Percentiles rank a stretch among this genome's conserved stretches.
phyloP scores from a whole-genome alignment of 78 protist species.

The Isochrysis galbana region DNA sequence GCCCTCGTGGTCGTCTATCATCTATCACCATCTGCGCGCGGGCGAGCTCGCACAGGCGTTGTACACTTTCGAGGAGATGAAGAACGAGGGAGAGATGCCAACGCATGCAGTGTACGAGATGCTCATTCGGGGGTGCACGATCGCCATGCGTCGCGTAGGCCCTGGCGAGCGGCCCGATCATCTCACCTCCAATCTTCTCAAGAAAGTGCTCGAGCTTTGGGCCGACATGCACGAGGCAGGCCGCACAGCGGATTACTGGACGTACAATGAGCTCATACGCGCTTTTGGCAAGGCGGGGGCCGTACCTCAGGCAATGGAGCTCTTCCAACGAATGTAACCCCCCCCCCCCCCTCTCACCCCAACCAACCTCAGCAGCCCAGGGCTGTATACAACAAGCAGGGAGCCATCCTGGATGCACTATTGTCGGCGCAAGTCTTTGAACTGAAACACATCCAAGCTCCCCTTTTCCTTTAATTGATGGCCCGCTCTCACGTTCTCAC shows the following conservation, averaged over 20 bases:
- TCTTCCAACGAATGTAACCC: neutral
- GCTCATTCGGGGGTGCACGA: slow-evolving; percentile 26
- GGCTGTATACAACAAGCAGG: too few species aligned
- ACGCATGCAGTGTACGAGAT: slow-evolving; percentile 12
- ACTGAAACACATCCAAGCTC: too few species aligned
- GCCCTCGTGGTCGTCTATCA: neutral
- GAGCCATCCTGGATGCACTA: too few species aligned
- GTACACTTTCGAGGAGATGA: neutral
- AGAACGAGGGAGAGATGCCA: neutral
- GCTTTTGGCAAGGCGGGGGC: slow-evolving; percentile 10
- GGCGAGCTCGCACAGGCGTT: slow-evolving; percentile 1
- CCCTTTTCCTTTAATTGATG: too few species aligned
- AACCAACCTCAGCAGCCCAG: too few species aligned
- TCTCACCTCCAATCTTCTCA: neutral
- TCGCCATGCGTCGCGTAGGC: neutral
- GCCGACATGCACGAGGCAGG: neutral
- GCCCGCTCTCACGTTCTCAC: too few species aligned
- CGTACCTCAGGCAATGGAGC: neutral
- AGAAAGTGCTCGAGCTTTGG: neutral
- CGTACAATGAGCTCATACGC: slow-evolving; percentile 18
- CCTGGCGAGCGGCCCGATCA: neutral
- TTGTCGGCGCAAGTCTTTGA: too few species aligned
- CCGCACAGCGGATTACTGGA: neutral
- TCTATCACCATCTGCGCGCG: neutral
- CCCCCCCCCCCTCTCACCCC: too few species aligned